Evolutionary conservation across 352 stramenopile species (phyloP), one percentile per base, ranked within the genome.

Genomic region (Globisporangium heterothallicum): DNA sequence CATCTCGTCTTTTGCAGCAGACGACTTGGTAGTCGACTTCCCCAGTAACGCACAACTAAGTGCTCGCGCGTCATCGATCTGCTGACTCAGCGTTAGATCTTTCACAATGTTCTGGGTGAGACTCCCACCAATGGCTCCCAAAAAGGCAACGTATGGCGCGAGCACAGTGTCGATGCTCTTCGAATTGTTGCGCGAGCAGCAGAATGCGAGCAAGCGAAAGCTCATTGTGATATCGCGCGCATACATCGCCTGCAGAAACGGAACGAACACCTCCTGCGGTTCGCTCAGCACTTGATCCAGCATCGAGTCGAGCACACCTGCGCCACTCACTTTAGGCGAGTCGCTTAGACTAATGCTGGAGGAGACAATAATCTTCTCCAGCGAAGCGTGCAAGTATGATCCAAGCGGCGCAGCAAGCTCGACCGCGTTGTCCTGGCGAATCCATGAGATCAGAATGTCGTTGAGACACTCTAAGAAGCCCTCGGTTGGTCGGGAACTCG

Each of bases 361-460:
- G 4, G 78, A 83, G n/a, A 92, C 54, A 26, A 90, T 82, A 53
- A 92, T 86, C 19, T 66, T 63, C 62, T 92, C 81, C 36, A 92
- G 51, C 7, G 77, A 88, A 0, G 61, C 34, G 34, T 88, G 66
- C 18, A 92, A 51, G 45, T 86, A 92, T 0, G 72, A 70, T 4
- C 81, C 81, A 8, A 92, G 51, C 1, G 71, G 59, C 12, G 64
- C 64, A 34, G 78, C 77, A 9, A 92, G 64, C 43, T 88, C 78
- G 8, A 84, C 63, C 1, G 77, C 77, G 42, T 86, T 92, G 30
- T 84, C 68, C 64, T 87, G 75, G 3, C 78, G 78, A 59, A 86
- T 88, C 81, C 81, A 92, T 26, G 72, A 88, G 59, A 88, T 88
- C 18, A 91, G 59, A 61, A 91, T 86, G 49, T 92, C 80, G 49